Percentiles rank a stretch among this genome's conserved stretches.
Conservation (phyloP, 106 monocot species). For the Dendrobium officinale region DNA sequence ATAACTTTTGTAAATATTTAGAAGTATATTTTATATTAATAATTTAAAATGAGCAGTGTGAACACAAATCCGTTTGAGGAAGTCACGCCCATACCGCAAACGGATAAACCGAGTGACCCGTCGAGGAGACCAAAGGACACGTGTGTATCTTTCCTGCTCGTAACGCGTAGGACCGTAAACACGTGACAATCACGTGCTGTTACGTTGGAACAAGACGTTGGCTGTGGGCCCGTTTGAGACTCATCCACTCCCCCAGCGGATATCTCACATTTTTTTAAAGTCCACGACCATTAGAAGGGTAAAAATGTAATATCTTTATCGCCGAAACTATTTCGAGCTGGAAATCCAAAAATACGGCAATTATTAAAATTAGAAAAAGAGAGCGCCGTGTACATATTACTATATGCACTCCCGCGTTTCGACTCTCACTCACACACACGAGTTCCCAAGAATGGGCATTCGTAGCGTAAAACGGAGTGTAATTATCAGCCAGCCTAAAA, state of each 20-base stretch:
- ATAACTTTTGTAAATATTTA: too few relatives aligned
- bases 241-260: slow-evolving; percentile 5
- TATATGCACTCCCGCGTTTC: neutral
- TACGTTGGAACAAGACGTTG: neutral
- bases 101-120: neutral
- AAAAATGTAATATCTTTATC: neutral
- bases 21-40: too few relatives aligned
- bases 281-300: neutral
- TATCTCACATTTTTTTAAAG: neutral
- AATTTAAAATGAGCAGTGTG: too few relatives aligned
- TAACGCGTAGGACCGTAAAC: neutral
- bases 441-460: neutral
- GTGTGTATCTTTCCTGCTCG: neutral
- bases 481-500: neutral
- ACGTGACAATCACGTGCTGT: slow-evolving; percentile 4
- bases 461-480: neutral
- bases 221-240: neutral
- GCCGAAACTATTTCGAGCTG: neutral
- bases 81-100: too few relatives aligned
- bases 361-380: slow-evolving; percentile 1
- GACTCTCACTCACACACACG: neutral
- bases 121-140: neutral
- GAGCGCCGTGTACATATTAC: neutral
- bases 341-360: neutral
- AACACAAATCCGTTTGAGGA: too few relatives aligned